Base-by-base conservation (phyloP, 176 grass and related monocot species). In the Pharus latifolius region DNA sequence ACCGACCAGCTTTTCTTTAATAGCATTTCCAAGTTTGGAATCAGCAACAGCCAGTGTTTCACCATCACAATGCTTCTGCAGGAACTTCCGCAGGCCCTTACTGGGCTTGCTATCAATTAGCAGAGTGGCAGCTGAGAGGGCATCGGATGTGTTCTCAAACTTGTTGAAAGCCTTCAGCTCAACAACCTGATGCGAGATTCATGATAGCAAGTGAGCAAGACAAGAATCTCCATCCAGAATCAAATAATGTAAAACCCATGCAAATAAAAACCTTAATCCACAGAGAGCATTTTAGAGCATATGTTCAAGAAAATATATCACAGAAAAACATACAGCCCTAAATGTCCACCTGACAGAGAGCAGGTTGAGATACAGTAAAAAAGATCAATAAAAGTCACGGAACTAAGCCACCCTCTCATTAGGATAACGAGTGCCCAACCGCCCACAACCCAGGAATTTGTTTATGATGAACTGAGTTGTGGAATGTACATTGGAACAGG, bases 61-160 rank as follows among this genome's bases (percentile, higher is more conserved):
- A 16, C 93, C 89, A 38, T 97, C 83, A 13, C 85, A 92, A 30
- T 92, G 84, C 55, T 85, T 80, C 58, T 85, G 83, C 35, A 97
- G 60, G 51, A 97, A 97, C 69, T 92, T 97, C 49, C 86, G 77
- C 7, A 97, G 83, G 19, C 86, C 93, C 65, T 92, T 97, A 77
- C 86, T 97, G 6, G 88, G 85, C 83, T 97, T 97, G 70, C 89
- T 88, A 72, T 97, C 93, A 65, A 97, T 92, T 26, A 97, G 56
- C 47, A 92, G 57, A 32, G 93, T 97, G 2, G 86, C 80, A 0
- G 89, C 83, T 20, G 83, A 81, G 62, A 86, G 59, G 58, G 83
- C 77, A 45, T 86, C 83, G 1, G 77, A 75, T 20, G 83, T 81
- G 65, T 86, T 86, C 60, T 86, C 83, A 27, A 86, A 86, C 49